A percentile compares a stretch with the other conserved stretches of the same genome.
These are phyloP conservation scores for Solanum ossicruentum DNA, from an alignment of 257 asterid species.

Conservation along the genomic window DNA sequence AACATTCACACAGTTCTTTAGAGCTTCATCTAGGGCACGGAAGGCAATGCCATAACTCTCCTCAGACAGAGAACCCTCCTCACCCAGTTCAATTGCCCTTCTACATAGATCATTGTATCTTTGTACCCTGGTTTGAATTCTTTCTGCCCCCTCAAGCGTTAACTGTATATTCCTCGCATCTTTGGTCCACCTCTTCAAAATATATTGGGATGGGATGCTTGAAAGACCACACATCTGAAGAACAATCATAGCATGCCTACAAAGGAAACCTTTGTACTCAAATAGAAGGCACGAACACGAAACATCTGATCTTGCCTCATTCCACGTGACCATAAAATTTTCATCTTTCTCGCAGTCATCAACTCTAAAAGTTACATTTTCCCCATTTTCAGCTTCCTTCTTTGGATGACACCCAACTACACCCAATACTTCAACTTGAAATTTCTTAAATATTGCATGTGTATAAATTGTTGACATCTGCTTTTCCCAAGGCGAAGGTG, in stretches of 20 bases:
- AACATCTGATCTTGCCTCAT: constrained; percentile 56
- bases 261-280: constrained; percentile 82
- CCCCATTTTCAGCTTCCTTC: constrained; percentile 56
- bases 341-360: constrained; percentile 87
- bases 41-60: constrained; percentile 63
- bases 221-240: constrained; percentile 92
- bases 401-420: constrained; percentile 97
- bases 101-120: constrained; percentile 84
- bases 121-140: constrained; percentile 60
- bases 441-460: constrained; percentile 76
- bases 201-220: constrained; percentile 68
- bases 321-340: constrained; percentile 65
- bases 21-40: constrained; percentile 69
- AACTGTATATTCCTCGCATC: constrained; percentile 60
- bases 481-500: constrained; percentile 99
- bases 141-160: constrained; percentile 45
- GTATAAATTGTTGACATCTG: constrained; percentile 89
- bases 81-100: constrained; percentile 81
- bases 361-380: constrained; percentile 42
- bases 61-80: constrained; percentile 78
- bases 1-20: constrained; percentile 68
- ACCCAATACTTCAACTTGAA: constrained; percentile 90
- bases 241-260: constrained; percentile 92
- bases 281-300: constrained; percentile 93
- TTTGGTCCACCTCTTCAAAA: constrained; percentile 93